A percentile compares a stretch with the other conserved stretches of the same genome.
Evolutionary conservation across 495 filamentous ascomycete genomes (phyloP).

Genomic region (Daldinia vernicosa): DNA sequence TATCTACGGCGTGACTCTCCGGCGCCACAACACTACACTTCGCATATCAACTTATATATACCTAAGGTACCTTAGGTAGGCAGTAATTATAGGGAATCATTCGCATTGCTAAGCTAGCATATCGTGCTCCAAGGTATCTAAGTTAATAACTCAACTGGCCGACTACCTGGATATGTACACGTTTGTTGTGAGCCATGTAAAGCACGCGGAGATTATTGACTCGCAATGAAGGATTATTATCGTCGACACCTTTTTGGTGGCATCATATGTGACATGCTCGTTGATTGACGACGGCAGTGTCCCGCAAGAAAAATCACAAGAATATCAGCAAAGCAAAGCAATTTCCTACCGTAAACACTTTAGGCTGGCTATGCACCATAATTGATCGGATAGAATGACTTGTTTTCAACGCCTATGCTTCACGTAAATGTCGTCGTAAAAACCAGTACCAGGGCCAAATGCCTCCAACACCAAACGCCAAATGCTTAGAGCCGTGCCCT

Average conservation of each 20-base stretch:
- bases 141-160: neutral
- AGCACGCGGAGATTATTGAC: neutral
- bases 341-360: neutral
- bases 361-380: neutral
- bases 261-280: neutral
- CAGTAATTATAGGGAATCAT: neutral
- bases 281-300: neutral
- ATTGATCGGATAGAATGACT: neutral
- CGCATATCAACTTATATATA: neutral
- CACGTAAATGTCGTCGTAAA: neutral
- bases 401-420: neutral
- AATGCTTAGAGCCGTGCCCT: neutral
- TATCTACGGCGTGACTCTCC: slow-evolving; percentile 20
- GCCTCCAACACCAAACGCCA: neutral
- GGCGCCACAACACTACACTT: slow-evolving; percentile 15
- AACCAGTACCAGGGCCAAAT: neutral
- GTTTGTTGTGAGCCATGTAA: neutral
- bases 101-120: neutral
- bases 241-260: neutral
- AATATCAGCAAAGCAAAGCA: slow-evolving; percentile 5
- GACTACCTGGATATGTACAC: neutral
- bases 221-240: neutral
- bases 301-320: neutral
- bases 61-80: neutral
- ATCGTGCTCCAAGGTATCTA: neutral